Conservation (phyloP, 768 basidiomycete species). For the Leccinum arenicola region DNA sequence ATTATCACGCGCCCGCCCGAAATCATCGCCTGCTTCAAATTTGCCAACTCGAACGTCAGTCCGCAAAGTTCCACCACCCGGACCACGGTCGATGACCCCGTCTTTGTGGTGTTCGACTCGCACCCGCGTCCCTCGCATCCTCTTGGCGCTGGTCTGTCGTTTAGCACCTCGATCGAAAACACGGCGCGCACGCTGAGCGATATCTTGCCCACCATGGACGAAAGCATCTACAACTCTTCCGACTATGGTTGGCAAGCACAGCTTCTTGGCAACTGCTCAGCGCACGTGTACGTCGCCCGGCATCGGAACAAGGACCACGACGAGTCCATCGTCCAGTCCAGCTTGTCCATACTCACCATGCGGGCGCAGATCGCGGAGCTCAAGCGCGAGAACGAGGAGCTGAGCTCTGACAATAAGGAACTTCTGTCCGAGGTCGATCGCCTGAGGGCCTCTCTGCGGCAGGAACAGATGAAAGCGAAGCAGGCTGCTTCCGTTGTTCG, state of each 20-base stretch:
- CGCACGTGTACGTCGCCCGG: conserved; percentile 48
- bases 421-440: conserved; percentile 27
- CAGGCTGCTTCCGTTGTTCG: neutral
- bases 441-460: conserved; percentile 13
- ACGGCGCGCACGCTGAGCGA: conserved; percentile 44
- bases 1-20: conserved; percentile 73
- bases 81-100: conserved; percentile 15
- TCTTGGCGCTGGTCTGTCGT: conserved; percentile 55
- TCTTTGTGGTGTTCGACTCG: conserved; percentile 66
- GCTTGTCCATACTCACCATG: conserved; percentile 44
- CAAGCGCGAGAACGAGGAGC: conserved; percentile 29
- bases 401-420: conserved; percentile 21
- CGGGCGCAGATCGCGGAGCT: conserved; percentile 40
- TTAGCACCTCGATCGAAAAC: conserved; percentile 44
- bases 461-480: conserved; percentile 9
- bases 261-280: conserved; percentile 58
- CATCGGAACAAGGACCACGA: conserved; percentile 21
- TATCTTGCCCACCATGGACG: conserved; percentile 48
- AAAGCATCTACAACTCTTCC: conserved; percentile 38
- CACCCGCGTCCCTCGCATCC: conserved; percentile 61
- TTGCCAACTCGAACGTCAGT: conserved; percentile 10
- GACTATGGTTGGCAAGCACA: conserved; percentile 64
- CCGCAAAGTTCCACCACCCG: neutral
- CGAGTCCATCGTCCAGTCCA: conserved; percentile 47
- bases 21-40: conserved; percentile 53